Conservation (phyloP, 1,284 basidiomycete species). For the Lentinula novae-zelandiae region DNA sequence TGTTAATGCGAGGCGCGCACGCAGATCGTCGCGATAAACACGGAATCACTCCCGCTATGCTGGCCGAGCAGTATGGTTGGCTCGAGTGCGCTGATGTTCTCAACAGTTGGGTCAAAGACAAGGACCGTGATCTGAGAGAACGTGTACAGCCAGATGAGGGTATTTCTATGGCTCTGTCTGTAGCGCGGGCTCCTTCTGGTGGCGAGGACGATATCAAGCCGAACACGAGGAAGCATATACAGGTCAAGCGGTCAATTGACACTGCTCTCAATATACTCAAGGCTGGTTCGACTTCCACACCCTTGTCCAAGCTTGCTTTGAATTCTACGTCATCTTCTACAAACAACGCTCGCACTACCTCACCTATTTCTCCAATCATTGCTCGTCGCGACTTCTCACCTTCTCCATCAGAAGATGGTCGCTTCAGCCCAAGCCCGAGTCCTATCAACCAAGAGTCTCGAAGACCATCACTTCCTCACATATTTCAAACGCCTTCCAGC, state of each 20-base stretch:
- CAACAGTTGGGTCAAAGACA: slow-evolving; percentile 50
- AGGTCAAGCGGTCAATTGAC: slow-evolving; percentile 62
- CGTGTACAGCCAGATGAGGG: slow-evolving; percentile 26
- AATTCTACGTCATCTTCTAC: slow-evolving; percentile 4
- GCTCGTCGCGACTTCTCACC: slow-evolving; percentile 35
- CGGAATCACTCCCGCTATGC: slow-evolving; percentile 73
- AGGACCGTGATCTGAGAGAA: slow-evolving; percentile 55
- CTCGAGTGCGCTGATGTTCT: slow-evolving; percentile 60
- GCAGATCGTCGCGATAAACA: slow-evolving; percentile 82
- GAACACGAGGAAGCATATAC: slow-evolving; percentile 39
- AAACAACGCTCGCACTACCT: slow-evolving; percentile 18
- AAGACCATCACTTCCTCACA: slow-evolving; percentile 43
- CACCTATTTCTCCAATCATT: slow-evolving; percentile 36
- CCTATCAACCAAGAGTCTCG: slow-evolving; percentile 31
- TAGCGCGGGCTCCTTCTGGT: slow-evolving; percentile 17
- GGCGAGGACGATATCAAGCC: slow-evolving; percentile 24
- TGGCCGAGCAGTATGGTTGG: slow-evolving; percentile 69
- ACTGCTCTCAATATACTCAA: slow-evolving; percentile 56
- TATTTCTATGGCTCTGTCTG: background rate
- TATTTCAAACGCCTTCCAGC: slow-evolving; percentile 28
- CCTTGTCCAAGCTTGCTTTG: slow-evolving; percentile 22
- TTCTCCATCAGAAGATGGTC: slow-evolving; percentile 13
- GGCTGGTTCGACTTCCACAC: slow-evolving; percentile 24
- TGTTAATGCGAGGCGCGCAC: slow-evolving; percentile 79
- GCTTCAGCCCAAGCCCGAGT: slow-evolving; percentile 26